Base-by-base conservation (phyloP, 352 stramenopile species). In the Globisporangium cederbergense region DNA sequence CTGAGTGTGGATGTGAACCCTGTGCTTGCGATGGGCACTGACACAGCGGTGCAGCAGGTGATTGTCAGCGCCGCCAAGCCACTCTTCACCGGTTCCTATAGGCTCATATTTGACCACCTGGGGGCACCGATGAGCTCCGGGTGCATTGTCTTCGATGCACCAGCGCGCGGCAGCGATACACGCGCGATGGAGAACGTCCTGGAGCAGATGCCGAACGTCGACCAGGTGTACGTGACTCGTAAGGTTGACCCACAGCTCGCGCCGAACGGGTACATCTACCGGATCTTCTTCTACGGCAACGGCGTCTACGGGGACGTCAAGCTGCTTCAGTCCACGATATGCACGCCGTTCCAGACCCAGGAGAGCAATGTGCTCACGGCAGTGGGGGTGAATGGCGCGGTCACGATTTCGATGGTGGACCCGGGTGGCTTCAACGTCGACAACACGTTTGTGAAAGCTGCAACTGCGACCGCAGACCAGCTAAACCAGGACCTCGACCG, bases 271-370 rank as follows among this genome's bases (percentile, higher is more conserved):
- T 91, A 83, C 58, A 62, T 92, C 5, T 95, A 93, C 46, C 62
- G 43, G 0, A 71, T 95, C 18, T 92, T 91, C 60, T 95, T 95
- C 45, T 82, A 89, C 42, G 86, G 84, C 3, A 92, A 93, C 30
- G 79, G 79, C 1, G 84, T 92, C 8, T 75, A 76, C 6, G 71
- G 76, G 0, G 62, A 76, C 20, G 40, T 79, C 8, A 49, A 53
- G 0, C 42, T 20, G n/a, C 60, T 87, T 18, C 42, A 70, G 60
- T 14, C 65, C 34, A 64, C 49, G 5, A 52, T 46, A 22, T 92
- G 81, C 32, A 71, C 64, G 3, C 30, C 65, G 5, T 91, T 93
- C 55, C 72, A 93, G 67, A 91, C 86, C 2, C 70, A 81, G 18
- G 71, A 80, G 18, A 88, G 85, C 50, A 93, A 95, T 25, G 72